Base-by-base conservation (phyloP, 495 filamentous ascomycete species). In the Viridothelium virens region DNA sequence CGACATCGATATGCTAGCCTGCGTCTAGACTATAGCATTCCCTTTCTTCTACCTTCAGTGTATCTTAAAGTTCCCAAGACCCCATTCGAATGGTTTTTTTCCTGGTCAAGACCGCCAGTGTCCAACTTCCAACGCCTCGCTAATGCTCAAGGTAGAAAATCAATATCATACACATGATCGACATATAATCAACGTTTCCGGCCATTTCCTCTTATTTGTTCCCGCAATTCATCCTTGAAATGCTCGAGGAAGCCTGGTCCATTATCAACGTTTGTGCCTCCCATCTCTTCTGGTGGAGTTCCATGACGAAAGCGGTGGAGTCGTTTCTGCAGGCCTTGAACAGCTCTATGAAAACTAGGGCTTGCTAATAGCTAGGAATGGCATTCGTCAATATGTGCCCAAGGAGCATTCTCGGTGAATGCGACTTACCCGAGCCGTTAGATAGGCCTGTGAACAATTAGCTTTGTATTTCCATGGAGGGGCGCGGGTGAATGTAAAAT, bases 191-290 rank as follows among this genome's bases (percentile, higher is more conserved):
- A 44, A 7, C 62, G n/a, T 61, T 63, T 63, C 34, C 37, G 61
- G 5, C 11, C 16, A 18, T 39, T 37, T 14, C 65, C 61, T 64
- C 53, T 41, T 25, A 69, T 39, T 61, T 71, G 69, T 3, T 64
- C 48, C 41, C 67, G 72, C 1, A 76, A 46, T 62, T 76, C 74
- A 12, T 76, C 71, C n/a, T 39, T 47, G 68, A 74, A 76, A 56
- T 76, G 71, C 38, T 71, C 34, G 10, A 76, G 63, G 59, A 76
- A 68, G 41, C 68, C 65, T 33, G 48, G 59, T 47, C 34, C 56
- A 63, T 65, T 64, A 33, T 77, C 74, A 34, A 75, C 67, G 25
- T 72, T 75, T 41, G 74, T 77, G 48, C 74, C 74, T 37, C 74
- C 74, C 65, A 74, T 67, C 67, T 77, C 74, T 67, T 77, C 74